Evolutionary conservation across 768 basidiomycete species (phyloP).

Genomic region (Dioszegia crocea): DNA sequence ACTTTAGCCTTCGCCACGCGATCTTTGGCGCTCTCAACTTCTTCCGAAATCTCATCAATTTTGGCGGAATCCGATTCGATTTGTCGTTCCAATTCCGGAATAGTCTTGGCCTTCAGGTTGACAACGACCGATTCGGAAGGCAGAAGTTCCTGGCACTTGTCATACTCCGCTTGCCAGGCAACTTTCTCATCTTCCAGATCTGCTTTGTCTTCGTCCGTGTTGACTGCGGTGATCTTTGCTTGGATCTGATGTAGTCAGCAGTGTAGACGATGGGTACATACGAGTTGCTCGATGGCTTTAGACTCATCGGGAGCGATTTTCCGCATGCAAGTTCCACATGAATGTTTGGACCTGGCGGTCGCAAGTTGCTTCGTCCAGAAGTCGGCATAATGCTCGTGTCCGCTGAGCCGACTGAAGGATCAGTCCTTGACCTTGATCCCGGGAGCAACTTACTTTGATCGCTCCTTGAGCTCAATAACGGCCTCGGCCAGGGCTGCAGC

Average conservation of each 20-base stretch:
- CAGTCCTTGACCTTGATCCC: background rate
- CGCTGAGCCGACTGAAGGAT: background rate
- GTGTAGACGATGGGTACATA: too few relatives aligned
- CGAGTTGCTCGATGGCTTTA: slow-evolving; percentile 66
- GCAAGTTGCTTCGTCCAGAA: slow-evolving; percentile 29
- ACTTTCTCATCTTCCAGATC: slow-evolving; percentile 55
- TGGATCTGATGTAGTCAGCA: slow-evolving; percentile 56
- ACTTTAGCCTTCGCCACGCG: slow-evolving; percentile 58
- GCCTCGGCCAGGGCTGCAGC: slow-evolving; percentile 45
- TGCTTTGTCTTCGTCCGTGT: slow-evolving; percentile 52
- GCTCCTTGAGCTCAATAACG: slow-evolving; percentile 37
- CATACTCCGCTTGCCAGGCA: slow-evolving; percentile 62
- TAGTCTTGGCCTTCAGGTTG: slow-evolving; percentile 60
- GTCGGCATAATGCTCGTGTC: background rate
- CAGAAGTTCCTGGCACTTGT: slow-evolving; percentile 59
- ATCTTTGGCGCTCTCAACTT: slow-evolving; percentile 63
- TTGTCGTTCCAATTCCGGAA: slow-evolving; percentile 58
- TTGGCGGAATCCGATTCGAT: slow-evolving; percentile 58
- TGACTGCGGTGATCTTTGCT: slow-evolving; percentile 60
- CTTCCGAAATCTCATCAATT: slow-evolving; percentile 56
- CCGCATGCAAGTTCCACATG: slow-evolving; percentile 74
- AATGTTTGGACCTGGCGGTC: slow-evolving; percentile 56
- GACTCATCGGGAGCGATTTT: slow-evolving; percentile 57
- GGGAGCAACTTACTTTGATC: slow-evolving; percentile 21
- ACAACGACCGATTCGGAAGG: slow-evolving; percentile 55